These are phyloP conservation scores for Pisolithus tinctorius DNA, from an alignment of 768 basidiomycete species.

Conservation along the genomic window DNA sequence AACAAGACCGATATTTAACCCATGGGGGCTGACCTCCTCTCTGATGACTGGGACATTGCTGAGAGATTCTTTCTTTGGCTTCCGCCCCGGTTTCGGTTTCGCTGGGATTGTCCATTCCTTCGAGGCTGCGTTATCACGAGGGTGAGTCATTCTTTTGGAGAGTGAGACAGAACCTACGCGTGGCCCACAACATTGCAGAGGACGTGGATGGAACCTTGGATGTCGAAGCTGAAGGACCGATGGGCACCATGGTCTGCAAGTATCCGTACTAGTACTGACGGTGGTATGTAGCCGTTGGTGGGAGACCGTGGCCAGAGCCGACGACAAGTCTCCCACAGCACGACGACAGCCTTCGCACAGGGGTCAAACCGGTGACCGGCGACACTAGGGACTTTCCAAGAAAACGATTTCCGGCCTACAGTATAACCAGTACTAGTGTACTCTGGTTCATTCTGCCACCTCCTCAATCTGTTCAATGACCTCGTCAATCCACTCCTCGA, in stretches of 20 bases:
- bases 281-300: neutral
- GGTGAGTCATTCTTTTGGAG: neutral
- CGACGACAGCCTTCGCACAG: too few relatives aligned
- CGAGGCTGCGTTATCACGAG: slow-evolving; percentile 45
- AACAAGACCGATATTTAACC: neutral
- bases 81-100: slow-evolving; percentile 81
- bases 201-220: slow-evolving; percentile 32
- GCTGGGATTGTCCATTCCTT: slow-evolving; percentile 87
- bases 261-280: too few relatives aligned
- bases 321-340: neutral
- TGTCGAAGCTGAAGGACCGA: slow-evolving; percentile 23
- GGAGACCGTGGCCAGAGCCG: neutral
- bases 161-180: slow-evolving; percentile 37
- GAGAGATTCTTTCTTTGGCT: slow-evolving; percentile 67
- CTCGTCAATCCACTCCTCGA: slow-evolving; percentile 92
- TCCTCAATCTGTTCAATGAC: slow-evolving; percentile 91
- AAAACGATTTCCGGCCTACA: neutral
- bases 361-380: neutral
- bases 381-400: neutral
- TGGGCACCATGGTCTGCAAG: slow-evolving; percentile 17
- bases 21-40: slow-evolving; percentile 41
- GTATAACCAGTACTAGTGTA: slow-evolving; percentile 32
- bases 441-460: slow-evolving; percentile 33
- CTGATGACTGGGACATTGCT: slow-evolving; percentile 22
- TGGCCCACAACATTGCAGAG: slow-evolving; percentile 66